Conservation (phyloP, 2,329 filamentous ascomycete genomes). For the Apiospora phragmitis region DNA sequence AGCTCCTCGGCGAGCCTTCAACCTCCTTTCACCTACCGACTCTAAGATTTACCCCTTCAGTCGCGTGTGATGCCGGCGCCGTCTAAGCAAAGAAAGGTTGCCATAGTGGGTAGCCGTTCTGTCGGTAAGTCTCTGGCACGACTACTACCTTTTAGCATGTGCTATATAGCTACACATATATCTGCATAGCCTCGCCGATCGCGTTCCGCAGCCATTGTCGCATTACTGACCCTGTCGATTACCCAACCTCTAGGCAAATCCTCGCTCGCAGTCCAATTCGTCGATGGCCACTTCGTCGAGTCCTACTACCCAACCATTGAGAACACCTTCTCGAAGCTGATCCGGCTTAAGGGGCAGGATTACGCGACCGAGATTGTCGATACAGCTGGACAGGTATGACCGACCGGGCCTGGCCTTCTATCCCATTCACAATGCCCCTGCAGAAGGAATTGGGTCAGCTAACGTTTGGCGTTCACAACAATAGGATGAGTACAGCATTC, state of each 20-base stretch:
- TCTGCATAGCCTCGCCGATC: background rate
- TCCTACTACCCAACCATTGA: slow-evolving; percentile 99
- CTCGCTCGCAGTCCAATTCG: slow-evolving; percentile 93
- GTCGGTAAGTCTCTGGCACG: slow-evolving; percentile 54
- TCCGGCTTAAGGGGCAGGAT: slow-evolving; percentile 89
- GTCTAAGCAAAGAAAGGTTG: slow-evolving; percentile 90
- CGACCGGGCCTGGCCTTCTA: background rate
- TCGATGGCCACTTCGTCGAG: slow-evolving; percentile 97
- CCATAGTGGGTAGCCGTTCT: slow-evolving; percentile 91
- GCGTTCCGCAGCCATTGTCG: background rate
- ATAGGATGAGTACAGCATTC: slow-evolving; percentile 95
- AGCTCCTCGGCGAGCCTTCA: background rate
- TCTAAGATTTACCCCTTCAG: background rate
- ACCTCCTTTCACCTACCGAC: background rate
- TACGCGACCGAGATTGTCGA: slow-evolving; percentile 97
- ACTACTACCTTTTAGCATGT: background rate
- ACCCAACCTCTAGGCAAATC: slow-evolving; percentile 74
- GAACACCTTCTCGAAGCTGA: slow-evolving; percentile 96
- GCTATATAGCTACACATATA: background rate
- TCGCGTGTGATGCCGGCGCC: slow-evolving; percentile 59
- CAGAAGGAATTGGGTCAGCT: background rate
- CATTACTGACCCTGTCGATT: background rate
- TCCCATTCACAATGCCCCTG: background rate
- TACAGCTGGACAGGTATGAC: slow-evolving; percentile 83
- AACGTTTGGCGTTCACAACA: background rate